phyloP scores from a whole-genome alignment of 2,329 filamentous ascomycete species.

The Aspergillus proliferans region DNA sequence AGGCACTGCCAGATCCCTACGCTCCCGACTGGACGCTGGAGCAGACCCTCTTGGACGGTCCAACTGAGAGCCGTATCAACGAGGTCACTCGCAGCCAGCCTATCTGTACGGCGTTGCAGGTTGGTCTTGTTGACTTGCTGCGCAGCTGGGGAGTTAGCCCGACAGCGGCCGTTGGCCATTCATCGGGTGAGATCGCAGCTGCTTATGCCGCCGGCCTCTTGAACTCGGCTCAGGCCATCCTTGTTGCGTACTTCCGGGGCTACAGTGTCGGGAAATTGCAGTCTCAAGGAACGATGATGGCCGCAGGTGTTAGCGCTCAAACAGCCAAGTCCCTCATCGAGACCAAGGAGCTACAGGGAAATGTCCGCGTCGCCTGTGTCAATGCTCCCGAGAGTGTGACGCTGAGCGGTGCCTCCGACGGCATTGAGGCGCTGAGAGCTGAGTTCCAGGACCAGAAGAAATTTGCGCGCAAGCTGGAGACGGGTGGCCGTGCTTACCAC shows the following conservation, averaged over 20 bases:
- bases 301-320: not conserved
- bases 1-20: not conserved
- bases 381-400: not conserved
- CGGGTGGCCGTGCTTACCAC: not conserved
- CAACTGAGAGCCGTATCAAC: slow-evolving; percentile 7
- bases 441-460: not conserved
- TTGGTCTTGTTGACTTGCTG: slow-evolving; percentile 17
- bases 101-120: slow-evolving; percentile 19
- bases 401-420: not conserved
- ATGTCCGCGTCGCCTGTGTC: not conserved
- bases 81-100: slow-evolving; percentile 15
- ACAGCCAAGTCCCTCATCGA: not conserved
- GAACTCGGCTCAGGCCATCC: not conserved
- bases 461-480: not conserved
- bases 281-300: not conserved
- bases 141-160: slow-evolving; percentile 7
- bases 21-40: not conserved
- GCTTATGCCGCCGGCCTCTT: slow-evolving; percentile 15
- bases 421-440: not conserved
- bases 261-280: not conserved
- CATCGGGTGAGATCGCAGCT: slow-evolving; percentile 20
- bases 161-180: slow-evolving; percentile 16
- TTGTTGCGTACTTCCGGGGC: not conserved
- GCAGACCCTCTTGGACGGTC: not conserved
- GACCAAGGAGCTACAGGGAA: not conserved